These are phyloP conservation scores for Ambrosiella beaveri DNA, from an alignment of 2,329 filamentous ascomycete species.

Conservation along the genomic window DNA sequence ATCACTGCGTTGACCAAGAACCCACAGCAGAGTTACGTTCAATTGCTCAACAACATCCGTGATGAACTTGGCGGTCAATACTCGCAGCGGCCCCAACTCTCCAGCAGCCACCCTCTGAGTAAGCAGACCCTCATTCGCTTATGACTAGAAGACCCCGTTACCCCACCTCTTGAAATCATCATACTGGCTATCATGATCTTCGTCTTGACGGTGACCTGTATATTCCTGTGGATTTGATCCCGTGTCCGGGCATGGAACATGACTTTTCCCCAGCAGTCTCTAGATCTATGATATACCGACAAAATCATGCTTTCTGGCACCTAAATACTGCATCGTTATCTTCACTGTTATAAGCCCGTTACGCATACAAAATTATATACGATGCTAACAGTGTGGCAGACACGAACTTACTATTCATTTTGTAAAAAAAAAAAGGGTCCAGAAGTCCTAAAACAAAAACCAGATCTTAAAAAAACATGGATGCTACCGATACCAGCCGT, in stretches of 20 bases:
- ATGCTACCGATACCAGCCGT: neutral
- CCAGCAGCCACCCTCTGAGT: slow-evolving; percentile 93
- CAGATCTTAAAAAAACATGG: neutral
- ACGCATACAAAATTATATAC: no score
- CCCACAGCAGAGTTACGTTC: slow-evolving; percentile 93
- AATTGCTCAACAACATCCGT: slow-evolving; percentile 88
- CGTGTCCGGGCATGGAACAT: no score
- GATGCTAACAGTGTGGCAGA: slow-evolving; percentile 24
- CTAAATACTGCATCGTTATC: no score
- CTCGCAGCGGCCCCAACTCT: slow-evolving; percentile 86
- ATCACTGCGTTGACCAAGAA: slow-evolving; percentile 88
- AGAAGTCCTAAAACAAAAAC: neutral
- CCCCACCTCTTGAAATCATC: no score
- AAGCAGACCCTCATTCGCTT: slow-evolving; percentile 23
- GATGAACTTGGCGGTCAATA: slow-evolving; percentile 82
- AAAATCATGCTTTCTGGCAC: no score
- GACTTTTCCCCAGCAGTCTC: no score
- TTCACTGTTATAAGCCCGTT: no score
- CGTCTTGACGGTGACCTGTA: no score
- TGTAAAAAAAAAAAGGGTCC: slow-evolving; percentile 24
- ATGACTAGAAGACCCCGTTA: no score
- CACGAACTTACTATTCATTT: slow-evolving; percentile 45
- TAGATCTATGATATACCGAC: no score
- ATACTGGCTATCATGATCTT: no score
- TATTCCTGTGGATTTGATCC: no score